These are phyloP conservation scores for Globisporangium canariense DNA, from an alignment of 352 stramenopile species.

Conservation along the genomic window DNA sequence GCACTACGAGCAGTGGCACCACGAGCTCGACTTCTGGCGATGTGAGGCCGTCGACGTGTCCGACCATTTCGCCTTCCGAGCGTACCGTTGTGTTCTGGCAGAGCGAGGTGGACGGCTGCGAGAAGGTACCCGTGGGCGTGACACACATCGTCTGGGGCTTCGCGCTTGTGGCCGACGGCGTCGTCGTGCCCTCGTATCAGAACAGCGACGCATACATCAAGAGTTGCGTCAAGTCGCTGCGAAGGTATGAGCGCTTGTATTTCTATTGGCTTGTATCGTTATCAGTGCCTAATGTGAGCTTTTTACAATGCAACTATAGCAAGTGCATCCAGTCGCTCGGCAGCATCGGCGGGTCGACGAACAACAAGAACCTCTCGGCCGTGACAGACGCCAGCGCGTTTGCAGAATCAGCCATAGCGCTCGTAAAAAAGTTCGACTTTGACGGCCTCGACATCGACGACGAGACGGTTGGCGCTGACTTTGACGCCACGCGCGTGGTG, in stretches of 20 bases:
- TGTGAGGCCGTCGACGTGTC: conserved; percentile 18
- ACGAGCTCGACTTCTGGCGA: conserved; percentile 1
- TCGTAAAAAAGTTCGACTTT: conserved; percentile 67
- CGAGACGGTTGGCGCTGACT: conserved; percentile 61
- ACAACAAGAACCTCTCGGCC: conserved; percentile 59
- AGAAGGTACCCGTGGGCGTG: conserved; percentile 59
- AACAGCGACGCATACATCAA: conserved; percentile 49
- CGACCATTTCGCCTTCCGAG: conserved; percentile 35
- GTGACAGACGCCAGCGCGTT: conserved; percentile 42
- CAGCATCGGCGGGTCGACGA: conserved; percentile 69
- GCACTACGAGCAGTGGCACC: not conserved
- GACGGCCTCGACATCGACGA: conserved; percentile 75
- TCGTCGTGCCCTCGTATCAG: conserved; percentile 56
- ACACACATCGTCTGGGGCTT: conserved; percentile 78
- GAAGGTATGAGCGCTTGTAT: conserved; percentile 18
- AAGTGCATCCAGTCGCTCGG: conserved; percentile 60
- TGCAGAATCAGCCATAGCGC: conserved; percentile 37
- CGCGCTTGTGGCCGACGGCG: conserved; percentile 51
- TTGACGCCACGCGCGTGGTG: conserved; percentile 44
- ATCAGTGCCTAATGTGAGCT: not conserved
- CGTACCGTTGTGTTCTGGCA: conserved; percentile 80
- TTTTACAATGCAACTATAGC: conserved; percentile 12
- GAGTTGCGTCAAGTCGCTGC: conserved; percentile 54
- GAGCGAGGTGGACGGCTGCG: conserved; percentile 67
- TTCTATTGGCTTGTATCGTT: not conserved